A percentile compares a stretch with the other conserved stretches of the same genome.
phyloP scores from a whole-genome alignment of 345 rosid species.

The Boechera divaricarpa region DNA sequence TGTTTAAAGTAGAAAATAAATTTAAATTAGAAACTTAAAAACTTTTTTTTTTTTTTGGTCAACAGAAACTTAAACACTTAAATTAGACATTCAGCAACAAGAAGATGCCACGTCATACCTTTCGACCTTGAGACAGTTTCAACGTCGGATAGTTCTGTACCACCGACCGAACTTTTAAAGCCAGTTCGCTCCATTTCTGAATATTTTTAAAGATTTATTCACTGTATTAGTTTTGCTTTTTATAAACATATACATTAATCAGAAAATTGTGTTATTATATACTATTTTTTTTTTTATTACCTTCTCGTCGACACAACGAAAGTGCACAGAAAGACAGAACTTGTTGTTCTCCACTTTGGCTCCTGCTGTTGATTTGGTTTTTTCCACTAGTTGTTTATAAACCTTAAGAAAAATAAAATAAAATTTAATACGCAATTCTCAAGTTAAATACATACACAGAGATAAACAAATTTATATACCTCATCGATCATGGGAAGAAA shows the following conservation, averaged over 20 bases:
- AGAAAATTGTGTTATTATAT: neutral
- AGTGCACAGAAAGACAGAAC: constrained; percentile 93
- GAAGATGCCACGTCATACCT: constrained; percentile 54
- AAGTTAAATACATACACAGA: neutral
- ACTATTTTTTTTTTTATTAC: constrained; percentile 38
- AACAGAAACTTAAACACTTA: neutral
- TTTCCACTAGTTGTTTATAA: constrained; percentile 60
- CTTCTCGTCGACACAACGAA: constrained; percentile 84
- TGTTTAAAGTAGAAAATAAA: constrained; percentile 35
- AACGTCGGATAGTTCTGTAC: constrained; percentile 70
- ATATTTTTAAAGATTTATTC: neutral
- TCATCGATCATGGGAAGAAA: constrained; percentile 91
- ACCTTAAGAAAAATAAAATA: constrained; percentile 49
- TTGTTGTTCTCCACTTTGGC: constrained; percentile 92
- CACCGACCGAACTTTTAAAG: constrained; percentile 69
- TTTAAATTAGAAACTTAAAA: neutral
- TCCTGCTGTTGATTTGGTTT: constrained; percentile 75
- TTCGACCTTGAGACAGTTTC: constrained; percentile 78
- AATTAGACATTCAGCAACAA: constrained; percentile 11
- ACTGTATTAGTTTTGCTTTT: neutral
- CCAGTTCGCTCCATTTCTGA: constrained; percentile 85
- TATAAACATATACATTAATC: neutral
- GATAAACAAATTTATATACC: constrained; percentile 46
- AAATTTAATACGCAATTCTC: neutral
- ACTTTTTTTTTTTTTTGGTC: neutral